Evolutionary conservation across 2,329 filamentous ascomycete genomes (phyloP), one percentile per base, ranked within the genome.

Genomic region (Raffaelea arxii): DNA sequence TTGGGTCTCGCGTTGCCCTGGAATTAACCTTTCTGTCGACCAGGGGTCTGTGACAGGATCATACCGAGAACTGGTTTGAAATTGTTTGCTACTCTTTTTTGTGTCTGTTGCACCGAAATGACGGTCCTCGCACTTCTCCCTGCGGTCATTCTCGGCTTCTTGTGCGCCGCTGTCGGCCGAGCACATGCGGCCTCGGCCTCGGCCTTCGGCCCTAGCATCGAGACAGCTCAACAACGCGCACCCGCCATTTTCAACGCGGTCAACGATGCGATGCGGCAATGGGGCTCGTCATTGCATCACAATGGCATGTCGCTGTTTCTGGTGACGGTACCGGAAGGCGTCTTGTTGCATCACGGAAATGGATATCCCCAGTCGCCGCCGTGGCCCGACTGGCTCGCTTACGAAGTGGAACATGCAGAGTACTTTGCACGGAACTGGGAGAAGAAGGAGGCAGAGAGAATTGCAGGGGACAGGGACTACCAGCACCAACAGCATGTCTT

Each of bases 251-350:
- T 82, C 69, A 81, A 82, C 53, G 67, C 77, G 3, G 65, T 52
- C 14, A 46, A 49, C 22, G 51, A 53, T 23, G 47, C 51, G 5
- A 47, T 53, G 68, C 72, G 84, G 27, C 81, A 88, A 67, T 88
- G 80, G 75, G 84, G 82, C 2, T 84, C 80, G 0, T 80, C 82
- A 0, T 58, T 86, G 4, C 74, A 85, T 47, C 84, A 88, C 60
- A 89, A 89, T 58, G 84, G 85, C 46, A 82, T 89, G 71, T 78
- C 80, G 2, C 72, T 84, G 54, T 84, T 86, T 55, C 69, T 82
- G 0, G 82, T 75, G 1, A 73, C 70, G 0, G 71, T 89, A 0
- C 82, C 83, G 0, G 65, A 67, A 18, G 81, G 78, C 4, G 82
- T 79, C 0, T 64, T 80, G 35, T 60, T 88, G 9, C 85, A 87